Conservation (phyloP, 257 asterid species). For the Nicotiana otophora region DNA sequence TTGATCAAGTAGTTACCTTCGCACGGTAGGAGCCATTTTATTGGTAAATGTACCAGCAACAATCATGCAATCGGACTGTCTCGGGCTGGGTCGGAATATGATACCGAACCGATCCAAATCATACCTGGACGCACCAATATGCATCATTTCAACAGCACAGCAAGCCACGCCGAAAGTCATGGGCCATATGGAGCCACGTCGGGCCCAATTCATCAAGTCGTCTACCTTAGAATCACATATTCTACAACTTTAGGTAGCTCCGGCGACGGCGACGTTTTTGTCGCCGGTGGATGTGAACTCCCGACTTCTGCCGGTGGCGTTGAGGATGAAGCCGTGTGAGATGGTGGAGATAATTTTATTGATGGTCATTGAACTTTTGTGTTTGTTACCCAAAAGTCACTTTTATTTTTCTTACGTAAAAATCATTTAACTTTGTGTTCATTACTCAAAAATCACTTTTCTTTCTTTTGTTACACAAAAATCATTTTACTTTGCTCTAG, state of each 20-base stretch:
- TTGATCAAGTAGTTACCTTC: slow-evolving; percentile 37
- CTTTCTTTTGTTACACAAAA: no score
- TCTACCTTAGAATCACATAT: slow-evolving; percentile 88
- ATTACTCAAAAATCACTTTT: no score
- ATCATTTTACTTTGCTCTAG: no score
- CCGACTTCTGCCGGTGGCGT: slow-evolving; percentile 55
- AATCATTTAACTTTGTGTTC: no score
- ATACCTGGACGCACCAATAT: slow-evolving; percentile 89
- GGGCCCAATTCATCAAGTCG: slow-evolving; percentile 91
- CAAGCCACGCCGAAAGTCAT: slow-evolving; percentile 94
- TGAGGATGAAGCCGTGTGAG: slow-evolving; percentile 45
- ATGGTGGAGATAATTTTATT: slow-evolving; percentile 20
- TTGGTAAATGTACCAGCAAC: slow-evolving; percentile 84
- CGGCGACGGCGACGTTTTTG: slow-evolving; percentile 47
- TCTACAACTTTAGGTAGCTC: slow-evolving; percentile 80
- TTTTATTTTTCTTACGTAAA: no score
- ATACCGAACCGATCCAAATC: slow-evolving; percentile 93
- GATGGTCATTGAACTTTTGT: no score
- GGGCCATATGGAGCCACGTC: slow-evolving; percentile 97
- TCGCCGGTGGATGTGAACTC: slow-evolving; percentile 54
- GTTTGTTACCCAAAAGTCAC: no score
- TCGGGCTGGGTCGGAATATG: slow-evolving; percentile 90
- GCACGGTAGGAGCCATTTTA: slow-evolving; percentile 96
- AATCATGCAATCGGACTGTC: slow-evolving; percentile 92
- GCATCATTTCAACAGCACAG: slow-evolving; percentile 99